Evolutionary conservation across 2,329 filamentous ascomycete genomes (phyloP).

Genomic region (Trichoderma sp.): DNA sequence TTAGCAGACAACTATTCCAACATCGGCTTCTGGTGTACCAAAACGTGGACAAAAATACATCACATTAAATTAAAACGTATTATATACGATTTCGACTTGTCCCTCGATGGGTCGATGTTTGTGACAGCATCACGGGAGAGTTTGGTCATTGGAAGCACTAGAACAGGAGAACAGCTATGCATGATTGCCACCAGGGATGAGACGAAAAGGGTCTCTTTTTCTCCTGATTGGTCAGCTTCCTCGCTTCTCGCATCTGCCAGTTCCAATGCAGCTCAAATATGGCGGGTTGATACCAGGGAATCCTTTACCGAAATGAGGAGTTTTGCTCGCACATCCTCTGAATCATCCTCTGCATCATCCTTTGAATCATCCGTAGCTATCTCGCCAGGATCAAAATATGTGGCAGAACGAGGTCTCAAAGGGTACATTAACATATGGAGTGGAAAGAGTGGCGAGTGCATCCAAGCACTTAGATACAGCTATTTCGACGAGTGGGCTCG

Average conservation of each 20-base stretch:
- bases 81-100: background rate
- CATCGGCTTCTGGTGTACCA: background rate
- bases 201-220: background rate
- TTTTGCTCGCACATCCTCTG: no score
- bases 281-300: background rate
- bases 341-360: no score
- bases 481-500: no score
- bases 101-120: background rate
- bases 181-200: accelerated
- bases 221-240: background rate
- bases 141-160: background rate
- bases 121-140: accelerated
- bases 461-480: no score
- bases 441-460: background rate
- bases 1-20: no score
- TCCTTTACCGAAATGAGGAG: no score
- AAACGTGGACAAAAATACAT: background rate
- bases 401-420: background rate
- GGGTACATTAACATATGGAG: background rate
- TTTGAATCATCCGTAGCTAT: background rate
- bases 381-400: background rate
- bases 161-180: background rate
- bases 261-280: background rate
- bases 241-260: background rate
- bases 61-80: accelerated